Conservation (phyloP, 192 early-diverging fungal genomes). For the Backusella liffmaniae region DNA sequence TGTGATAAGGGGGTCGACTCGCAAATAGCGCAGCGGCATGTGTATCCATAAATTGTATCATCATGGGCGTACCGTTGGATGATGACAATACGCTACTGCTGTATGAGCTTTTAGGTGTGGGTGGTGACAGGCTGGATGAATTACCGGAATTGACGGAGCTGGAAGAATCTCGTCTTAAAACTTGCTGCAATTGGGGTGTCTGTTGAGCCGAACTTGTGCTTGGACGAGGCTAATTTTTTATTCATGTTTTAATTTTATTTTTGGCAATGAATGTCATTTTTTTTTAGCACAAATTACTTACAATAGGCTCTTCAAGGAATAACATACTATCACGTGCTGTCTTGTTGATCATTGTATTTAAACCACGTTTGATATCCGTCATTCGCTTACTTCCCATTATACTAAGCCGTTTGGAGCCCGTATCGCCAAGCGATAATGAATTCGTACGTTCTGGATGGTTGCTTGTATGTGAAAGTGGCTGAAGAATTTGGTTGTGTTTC, state of each 20-base stretch:
- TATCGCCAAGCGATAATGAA: neutral
- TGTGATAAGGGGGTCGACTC: slow-evolving; percentile 39
- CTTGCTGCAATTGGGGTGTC: neutral
- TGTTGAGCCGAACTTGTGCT: slow-evolving; percentile 21
- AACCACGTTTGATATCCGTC: slow-evolving; percentile 22
- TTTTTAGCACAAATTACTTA: neutral
- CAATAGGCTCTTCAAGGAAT: neutral
- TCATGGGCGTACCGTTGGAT: neutral
- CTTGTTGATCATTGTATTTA: slow-evolving; percentile 28
- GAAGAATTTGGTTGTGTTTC: slow-evolving; percentile 57
- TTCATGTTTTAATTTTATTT: neutral
- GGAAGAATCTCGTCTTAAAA: slow-evolving; percentile 18
- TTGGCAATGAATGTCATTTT: neutral
- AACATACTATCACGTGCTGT: slow-evolving; percentile 23
- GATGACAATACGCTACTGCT: neutral
- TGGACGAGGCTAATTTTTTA: slow-evolving; percentile 1
- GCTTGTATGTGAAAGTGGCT: slow-evolving; percentile 27
- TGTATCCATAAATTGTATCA: slow-evolving; percentile 14
- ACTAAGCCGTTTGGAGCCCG: slow-evolving; percentile 15
- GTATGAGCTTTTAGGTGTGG: neutral
- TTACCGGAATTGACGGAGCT: slow-evolving; percentile 23
- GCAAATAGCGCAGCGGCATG: slow-evolving; percentile 14
- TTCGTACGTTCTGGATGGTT: neutral
- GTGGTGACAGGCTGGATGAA: slow-evolving; percentile 1
- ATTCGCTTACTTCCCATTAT: slow-evolving; percentile 24